Percentiles rank a stretch among this genome's conserved stretches.
Evolutionary conservation across 306 rosid species (phyloP).

Genomic region (Delonix regia): DNA sequence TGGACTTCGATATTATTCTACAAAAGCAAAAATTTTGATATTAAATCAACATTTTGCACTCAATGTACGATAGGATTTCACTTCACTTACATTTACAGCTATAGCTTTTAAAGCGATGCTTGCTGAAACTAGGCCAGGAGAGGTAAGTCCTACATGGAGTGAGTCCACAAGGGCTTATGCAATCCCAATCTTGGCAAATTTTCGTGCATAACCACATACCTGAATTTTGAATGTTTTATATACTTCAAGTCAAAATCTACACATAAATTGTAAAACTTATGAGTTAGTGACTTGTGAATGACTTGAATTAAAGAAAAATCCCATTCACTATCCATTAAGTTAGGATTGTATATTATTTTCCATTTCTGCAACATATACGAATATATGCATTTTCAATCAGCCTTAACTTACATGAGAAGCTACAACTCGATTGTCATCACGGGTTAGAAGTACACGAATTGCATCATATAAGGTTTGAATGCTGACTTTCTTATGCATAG

Average conservation of each 20-base stretch:
- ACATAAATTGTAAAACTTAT: background rate
- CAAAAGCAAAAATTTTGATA: background rate
- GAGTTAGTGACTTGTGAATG: slow-evolving; percentile 10
- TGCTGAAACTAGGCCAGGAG: slow-evolving; percentile 79
- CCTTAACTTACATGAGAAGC: slow-evolving; percentile 84
- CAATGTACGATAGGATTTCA: slow-evolving; percentile 20
- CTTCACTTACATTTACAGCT: slow-evolving; percentile 84
- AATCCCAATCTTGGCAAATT: slow-evolving; percentile 85
- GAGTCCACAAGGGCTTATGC: slow-evolving; percentile 79
- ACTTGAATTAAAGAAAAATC: slow-evolving; percentile 8
- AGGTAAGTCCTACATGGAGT: slow-evolving; percentile 63
- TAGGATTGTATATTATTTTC: slow-evolving; percentile 5
- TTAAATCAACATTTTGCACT: slow-evolving; percentile 17
- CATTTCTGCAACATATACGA: slow-evolving; percentile 27
- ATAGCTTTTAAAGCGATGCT: slow-evolving; percentile 72
- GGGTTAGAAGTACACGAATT: slow-evolving; percentile 70
- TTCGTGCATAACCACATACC: slow-evolving; percentile 97
- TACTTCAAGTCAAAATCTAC: slow-evolving; percentile 11
- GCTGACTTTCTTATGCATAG: slow-evolving; percentile 42
- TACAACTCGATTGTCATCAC: slow-evolving; percentile 87
- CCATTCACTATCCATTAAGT: background rate
- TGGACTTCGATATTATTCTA: background rate
- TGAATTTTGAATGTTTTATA: slow-evolving; percentile 39
- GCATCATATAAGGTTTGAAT: slow-evolving; percentile 71
- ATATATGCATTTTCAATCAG: slow-evolving; percentile 15